Evolutionary conservation across 2,329 filamentous ascomycete species (phyloP), one percentile per base, ranked within the genome.

Genomic region (Paraphaeosphaeria minitans): DNA sequence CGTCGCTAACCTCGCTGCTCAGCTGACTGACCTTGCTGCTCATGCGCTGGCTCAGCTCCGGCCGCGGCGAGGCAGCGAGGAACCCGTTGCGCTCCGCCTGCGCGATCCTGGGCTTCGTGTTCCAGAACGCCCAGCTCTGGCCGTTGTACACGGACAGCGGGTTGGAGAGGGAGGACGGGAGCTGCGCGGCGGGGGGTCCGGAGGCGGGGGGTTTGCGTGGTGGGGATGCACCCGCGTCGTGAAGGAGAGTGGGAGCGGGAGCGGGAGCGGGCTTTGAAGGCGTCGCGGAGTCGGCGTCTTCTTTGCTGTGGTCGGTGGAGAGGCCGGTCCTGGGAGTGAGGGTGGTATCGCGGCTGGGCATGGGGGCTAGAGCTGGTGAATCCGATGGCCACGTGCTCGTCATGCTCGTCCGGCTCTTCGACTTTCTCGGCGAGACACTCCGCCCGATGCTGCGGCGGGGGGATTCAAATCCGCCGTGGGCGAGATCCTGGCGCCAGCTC

Each of bases 381-480:
- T 45, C 51, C 14, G 8, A 21, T 8, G 39, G 39, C n/a, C 29
- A n/a, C 13, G 41, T 45, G n/a, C 13, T 35, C 4, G 39, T 46
- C 41, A 24, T 45, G 39, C 51, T 45, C 8, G 29, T 37, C 12
- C 50, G 37, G 21, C 39, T 53, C 27, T 45, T 53, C 6, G 39
- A 21, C 19, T 53, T 53, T 2, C 41, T 24, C 1, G 51, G 51
- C 12, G 51, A 53, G 16, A 53, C 24, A 29, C 51, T 53, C 16
- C 51, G 51, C n/a, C 39, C 51, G 41, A 53, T 43, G 39, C 50
- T 53, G 37, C 39, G 50, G 24, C 50, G 50, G 10, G 50, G 39
- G 1, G 50, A 53, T 2, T 53, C 49, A 12, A 42, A 29, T 16
- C 35, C 50, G 12, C 27, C 27, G 27, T 43, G 50, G 9, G 50